A percentile compares a stretch with the other conserved stretches of the same genome.
These are phyloP conservation scores for Plenodomus biglobosus DNA, from an alignment of 2,329 filamentous ascomycete genomes.

Conservation along the genomic window DNA sequence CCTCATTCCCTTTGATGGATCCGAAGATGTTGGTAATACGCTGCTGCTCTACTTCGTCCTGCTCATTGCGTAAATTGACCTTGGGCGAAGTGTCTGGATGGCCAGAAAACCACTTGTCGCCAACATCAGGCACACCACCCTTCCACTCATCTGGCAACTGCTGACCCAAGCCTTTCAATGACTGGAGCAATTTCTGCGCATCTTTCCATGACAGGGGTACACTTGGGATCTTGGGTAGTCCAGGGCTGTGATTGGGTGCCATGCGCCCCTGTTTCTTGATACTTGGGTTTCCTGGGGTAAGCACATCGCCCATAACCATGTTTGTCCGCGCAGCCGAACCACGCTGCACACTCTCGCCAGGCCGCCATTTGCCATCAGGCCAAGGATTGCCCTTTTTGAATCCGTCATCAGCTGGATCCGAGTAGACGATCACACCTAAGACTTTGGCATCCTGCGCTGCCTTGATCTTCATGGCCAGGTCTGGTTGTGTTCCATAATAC, in stretches of 20 bases:
- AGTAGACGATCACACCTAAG: conserved; percentile 87
- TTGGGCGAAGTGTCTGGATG: conserved; percentile 67
- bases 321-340: conserved; percentile 78
- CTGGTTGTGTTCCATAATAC: conserved; percentile 72
- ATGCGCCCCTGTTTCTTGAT: conserved; percentile 66
- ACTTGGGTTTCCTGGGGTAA: conserved; percentile 85
- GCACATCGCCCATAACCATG: conserved; percentile 85
- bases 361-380: conserved; percentile 78
- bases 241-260: conserved; percentile 68
- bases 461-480: conserved; percentile 81
- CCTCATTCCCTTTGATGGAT: conserved; percentile 79
- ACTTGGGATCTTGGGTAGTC: conserved; percentile 81
- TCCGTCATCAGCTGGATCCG: conserved; percentile 82
- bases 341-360: conserved; percentile 78
- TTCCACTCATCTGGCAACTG: conserved; percentile 70
- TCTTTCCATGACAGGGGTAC: conserved; percentile 88
- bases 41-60: conserved; percentile 80
- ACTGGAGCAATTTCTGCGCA: conserved; percentile 75
- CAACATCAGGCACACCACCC: conserved; percentile 72
- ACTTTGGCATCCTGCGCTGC: conserved; percentile 86
- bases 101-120: conserved; percentile 80
- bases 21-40: conserved; percentile 92
- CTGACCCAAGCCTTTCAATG: conserved; percentile 73
- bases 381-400: conserved; percentile 72
- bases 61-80: conserved; percentile 80